Evolutionary conservation across 116 monocot genomes (phyloP).

Genomic region (Cymodocea nodosa): DNA sequence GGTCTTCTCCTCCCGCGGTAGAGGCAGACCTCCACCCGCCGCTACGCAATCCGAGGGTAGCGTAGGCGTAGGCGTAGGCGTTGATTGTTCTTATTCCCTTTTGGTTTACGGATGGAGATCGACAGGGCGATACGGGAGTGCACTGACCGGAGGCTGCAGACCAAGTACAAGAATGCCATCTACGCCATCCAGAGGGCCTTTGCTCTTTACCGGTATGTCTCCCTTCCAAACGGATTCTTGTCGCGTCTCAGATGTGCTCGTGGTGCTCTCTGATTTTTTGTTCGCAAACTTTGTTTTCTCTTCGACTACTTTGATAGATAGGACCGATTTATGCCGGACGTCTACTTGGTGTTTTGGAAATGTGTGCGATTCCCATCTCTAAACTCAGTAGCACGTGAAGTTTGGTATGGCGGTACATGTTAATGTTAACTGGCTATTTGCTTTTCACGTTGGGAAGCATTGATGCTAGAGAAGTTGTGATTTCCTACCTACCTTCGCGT

Average conservation of each 20-base stretch:
- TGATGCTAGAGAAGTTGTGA: too few species aligned
- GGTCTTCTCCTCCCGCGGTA: too few species aligned
- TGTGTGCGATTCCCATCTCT: too few species aligned
- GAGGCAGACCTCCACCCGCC: too few species aligned
- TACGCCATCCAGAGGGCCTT: conserved; percentile 66
- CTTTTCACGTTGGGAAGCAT: too few species aligned
- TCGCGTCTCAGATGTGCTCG: neutral
- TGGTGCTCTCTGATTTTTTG: neutral
- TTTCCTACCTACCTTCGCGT: too few species aligned
- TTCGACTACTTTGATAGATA: too few species aligned
- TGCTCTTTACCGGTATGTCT: conserved; percentile 48
- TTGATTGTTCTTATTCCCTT: neutral
- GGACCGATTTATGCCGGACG: too few species aligned
- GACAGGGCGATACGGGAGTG: conserved; percentile 47
- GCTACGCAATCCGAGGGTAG: neutral
- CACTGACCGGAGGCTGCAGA: conserved; percentile 59
- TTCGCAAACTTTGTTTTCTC: neutral
- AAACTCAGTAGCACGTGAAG: too few species aligned
- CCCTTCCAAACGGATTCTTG: neutral
- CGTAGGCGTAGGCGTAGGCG: neutral
- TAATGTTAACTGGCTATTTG: too few species aligned
- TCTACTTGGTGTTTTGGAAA: too few species aligned
- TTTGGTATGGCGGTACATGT: too few species aligned
- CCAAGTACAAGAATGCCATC: conserved; percentile 57
- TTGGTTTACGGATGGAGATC: conserved; percentile 48